These are phyloP conservation scores for Ganoderma lingzhi DNA, from an alignment of 1,284 basidiomycete genomes.

Conservation along the genomic window DNA sequence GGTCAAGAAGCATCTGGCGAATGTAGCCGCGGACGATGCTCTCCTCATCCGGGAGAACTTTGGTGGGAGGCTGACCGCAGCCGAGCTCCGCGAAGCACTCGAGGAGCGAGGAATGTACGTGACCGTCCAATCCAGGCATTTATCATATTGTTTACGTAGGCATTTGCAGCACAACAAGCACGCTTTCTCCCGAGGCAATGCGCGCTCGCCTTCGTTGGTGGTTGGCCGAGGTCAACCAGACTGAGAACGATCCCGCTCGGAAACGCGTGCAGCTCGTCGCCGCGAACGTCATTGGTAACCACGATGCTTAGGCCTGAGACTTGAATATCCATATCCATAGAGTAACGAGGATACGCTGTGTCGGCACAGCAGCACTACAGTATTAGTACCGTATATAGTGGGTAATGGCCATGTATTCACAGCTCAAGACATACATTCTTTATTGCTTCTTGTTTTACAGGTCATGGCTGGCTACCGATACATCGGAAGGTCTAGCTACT, in stretches of 20 bases:
- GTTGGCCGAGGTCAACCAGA: constrained; percentile 51
- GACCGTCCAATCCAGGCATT: background rate
- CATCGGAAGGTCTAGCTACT: constrained; percentile 7
- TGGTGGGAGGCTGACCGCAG: constrained; percentile 53
- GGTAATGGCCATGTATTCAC: constrained; percentile 33
- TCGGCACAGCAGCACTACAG: constrained; percentile 9
- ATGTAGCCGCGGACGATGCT: constrained; percentile 66
- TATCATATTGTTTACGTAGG: background rate
- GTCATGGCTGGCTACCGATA: constrained; percentile 10
- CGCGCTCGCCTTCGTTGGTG: constrained; percentile 65
- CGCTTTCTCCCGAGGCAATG: constrained; percentile 50
- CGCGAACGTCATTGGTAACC: constrained; percentile 34
- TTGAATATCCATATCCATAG: constrained; percentile 3
- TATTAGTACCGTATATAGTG: constrained; percentile 26
- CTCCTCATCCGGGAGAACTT: constrained; percentile 60
- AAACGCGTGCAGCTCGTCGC: constrained; percentile 53
- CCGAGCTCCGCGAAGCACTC: constrained; percentile 68
- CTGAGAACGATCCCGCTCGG: constrained; percentile 45
- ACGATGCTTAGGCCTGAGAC: constrained; percentile 16
- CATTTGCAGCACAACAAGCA: constrained; percentile 46
- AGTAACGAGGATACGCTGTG: constrained; percentile 9
- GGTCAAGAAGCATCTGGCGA: constrained; percentile 61
- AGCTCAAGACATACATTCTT: constrained; percentile 30
- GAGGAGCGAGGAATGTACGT: constrained; percentile 80
- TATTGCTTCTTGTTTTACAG: constrained; percentile 5